These are phyloP conservation scores for Aspergillus sp. DNA, from an alignment of 2,329 filamentous ascomycete species.

Conservation along the genomic window DNA sequence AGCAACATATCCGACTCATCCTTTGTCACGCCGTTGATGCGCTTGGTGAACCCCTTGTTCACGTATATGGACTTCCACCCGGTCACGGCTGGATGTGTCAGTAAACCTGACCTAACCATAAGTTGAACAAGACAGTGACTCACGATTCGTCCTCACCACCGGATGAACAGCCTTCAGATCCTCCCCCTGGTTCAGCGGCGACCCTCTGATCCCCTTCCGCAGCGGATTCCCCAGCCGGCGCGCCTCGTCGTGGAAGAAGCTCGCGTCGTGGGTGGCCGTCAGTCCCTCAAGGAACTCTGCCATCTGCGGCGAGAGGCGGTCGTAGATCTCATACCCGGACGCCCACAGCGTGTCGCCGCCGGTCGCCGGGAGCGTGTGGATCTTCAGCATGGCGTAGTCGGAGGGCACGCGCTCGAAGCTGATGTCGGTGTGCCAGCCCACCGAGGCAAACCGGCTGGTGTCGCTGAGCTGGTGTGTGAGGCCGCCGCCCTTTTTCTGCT, in stretches of 20 bases:
- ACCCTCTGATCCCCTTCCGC: conserved; percentile 50
- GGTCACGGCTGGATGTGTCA: conserved; percentile 46
- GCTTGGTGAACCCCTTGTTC: conserved; percentile 40
- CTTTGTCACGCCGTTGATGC: conserved; percentile 46
- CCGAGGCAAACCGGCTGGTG: conserved; percentile 41
- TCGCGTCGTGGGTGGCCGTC: conserved; percentile 56
- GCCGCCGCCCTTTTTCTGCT: conserved; percentile 47
- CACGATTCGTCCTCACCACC: conserved; percentile 57
- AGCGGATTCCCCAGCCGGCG: conserved; percentile 19
- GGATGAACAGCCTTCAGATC: conserved; percentile 55
- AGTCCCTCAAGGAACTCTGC: conserved; percentile 59
- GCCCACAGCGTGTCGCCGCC: conserved; percentile 66
- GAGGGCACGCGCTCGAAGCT: conserved; percentile 63
- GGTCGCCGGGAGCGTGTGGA: conserved; percentile 56
- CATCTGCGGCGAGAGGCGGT: conserved; percentile 57
- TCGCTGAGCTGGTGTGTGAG: conserved; percentile 31
- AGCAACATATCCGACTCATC: conserved; percentile 46
- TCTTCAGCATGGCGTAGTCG: conserved; percentile 62
- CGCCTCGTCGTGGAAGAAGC: conserved; percentile 51
- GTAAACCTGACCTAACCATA: neutral
- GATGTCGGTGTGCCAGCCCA: conserved; percentile 60
- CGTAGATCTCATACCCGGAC: conserved; percentile 65
- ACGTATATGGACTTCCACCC: conserved; percentile 60
- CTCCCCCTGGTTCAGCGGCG: conserved; percentile 55
- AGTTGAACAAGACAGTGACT: neutral